Evolutionary conservation across 192 early-diverging fungal species (phyloP).

Genomic region (Coemansia sp.): DNA sequence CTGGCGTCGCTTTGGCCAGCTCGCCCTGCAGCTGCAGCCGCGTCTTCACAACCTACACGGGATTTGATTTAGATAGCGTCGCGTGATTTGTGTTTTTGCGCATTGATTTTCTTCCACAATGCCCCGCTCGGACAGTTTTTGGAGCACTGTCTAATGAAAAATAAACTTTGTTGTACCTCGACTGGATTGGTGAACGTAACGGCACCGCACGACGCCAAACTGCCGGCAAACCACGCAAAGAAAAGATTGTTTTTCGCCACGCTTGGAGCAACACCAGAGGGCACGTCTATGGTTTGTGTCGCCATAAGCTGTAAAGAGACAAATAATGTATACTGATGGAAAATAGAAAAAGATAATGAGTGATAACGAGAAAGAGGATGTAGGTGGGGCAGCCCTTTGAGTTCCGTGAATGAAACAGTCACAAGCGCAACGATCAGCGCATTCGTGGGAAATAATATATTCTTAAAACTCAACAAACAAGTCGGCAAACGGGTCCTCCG

Average conservation of each 20-base stretch:
- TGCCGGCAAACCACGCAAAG: slow-evolving; percentile 68
- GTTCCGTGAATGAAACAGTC: slow-evolving; percentile 7
- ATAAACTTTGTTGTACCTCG: slow-evolving; percentile 59
- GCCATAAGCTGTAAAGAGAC: too few relatives aligned
- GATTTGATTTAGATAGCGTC: not conserved
- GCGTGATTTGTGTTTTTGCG: not conserved
- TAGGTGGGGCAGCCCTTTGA: not conserved
- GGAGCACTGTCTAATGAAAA: not conserved
- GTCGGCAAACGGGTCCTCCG: slow-evolving; percentile 68
- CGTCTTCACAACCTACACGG: slow-evolving; percentile 80
- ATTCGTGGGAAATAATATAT: too few relatives aligned
- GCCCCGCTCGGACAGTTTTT: too few relatives aligned
- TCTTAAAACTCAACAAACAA: slow-evolving; percentile 72
- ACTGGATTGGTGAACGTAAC: slow-evolving; percentile 96
- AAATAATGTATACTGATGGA: not conserved
- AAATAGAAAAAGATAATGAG: slow-evolving; percentile 6
- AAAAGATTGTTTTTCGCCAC: slow-evolving; percentile 13
- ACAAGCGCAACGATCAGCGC: not conserved
- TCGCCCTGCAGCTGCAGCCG: slow-evolving; percentile 94
- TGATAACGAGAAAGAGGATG: not conserved
- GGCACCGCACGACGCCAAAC: slow-evolving; percentile 82
- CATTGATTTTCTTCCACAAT: too few relatives aligned
- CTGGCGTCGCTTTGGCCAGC: slow-evolving; percentile 53
- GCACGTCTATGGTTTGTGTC: not conserved
- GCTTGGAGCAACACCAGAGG: not conserved